Evolutionary conservation across 1,284 basidiomycete genomes (phyloP), one percentile per base, ranked within the genome.

Genomic region (Paramarasmius palmivorus): DNA sequence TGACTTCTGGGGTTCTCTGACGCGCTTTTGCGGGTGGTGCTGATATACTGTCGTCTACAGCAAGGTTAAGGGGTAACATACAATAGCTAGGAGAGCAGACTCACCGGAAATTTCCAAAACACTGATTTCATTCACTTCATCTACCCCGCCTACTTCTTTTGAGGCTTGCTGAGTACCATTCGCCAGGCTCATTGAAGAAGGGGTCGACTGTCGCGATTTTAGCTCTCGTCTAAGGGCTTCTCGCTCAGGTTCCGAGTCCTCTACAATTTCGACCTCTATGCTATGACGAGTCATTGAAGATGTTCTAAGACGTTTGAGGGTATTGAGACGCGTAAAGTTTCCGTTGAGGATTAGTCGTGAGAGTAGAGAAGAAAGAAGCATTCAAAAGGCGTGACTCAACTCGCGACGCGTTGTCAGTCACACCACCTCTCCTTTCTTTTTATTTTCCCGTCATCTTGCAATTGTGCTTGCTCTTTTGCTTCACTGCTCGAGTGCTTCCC

Each of bases 221-320:
- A 19, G 12, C 12, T 23, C 39, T 15, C 62, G 65, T 42, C 79
- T 73, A n/a, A 68, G 59, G 49, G 74, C 68, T 57, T 81, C 78
- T 53, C 85, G 73, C 64, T 88, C 86, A 20, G 84, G 84, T 65
- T 88, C 86, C 0, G 86, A 88, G 67, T 89, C 86, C 34, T 82
- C 81, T 2, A 87, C 74, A 29, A 81, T 57, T 50, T 82, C 81
- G 17, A 63, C 62, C n/a, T 60, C 61, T 44, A 54, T 55, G 56
- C 54, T 58, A 20, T 40, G 20, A 7, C 19, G 49, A 38, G 37
- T 46, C 19, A 53, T 56, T 45, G 53, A 47, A 44, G 26, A 22
- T 37, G n/a, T 20, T 48, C 20, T 2, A 19, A 26, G 14, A 37
- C 12, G 5, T 38, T 40, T 34, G 35, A 29, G 42, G 40, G 36